Evolutionary conservation across 768 basidiomycete genomes (phyloP), one percentile per base, ranked within the genome.

Genomic region (Leucocoprinus leucothites): DNA sequence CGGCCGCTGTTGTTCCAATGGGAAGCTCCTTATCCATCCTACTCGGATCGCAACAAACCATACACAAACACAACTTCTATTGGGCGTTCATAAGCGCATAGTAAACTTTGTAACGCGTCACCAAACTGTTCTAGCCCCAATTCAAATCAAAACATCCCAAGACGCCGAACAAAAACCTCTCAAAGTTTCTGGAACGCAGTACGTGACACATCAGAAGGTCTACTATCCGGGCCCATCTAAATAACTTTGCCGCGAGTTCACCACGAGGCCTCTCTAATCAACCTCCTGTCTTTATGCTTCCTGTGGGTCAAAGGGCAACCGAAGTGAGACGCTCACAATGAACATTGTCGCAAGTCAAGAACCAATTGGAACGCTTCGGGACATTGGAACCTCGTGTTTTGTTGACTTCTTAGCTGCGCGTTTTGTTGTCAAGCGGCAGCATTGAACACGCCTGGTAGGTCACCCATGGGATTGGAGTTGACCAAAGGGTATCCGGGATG

Each of bases 201-300:
- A n/a, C n/a, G n/a, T n/a, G n/a, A 38, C 14, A 38, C 38, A 38
- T 38, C 38, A 38, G 16, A 38, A 38, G 38, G n/a, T n/a, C n/a
- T 4, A 38, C 38, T 38, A 6, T 11, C 4, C 38, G 16, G 4
- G 11, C 16, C 38, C 16, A 11, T 13, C 9, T 38, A 38, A 38
- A 13, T 38, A 38, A 38, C 38, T 13, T 24, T 34, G 42, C 54
- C 54, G 28, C 41, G 42, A 43, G 54, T 49, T 24, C 19, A 35
- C 54, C 54, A 56, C 25, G 54, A 56, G 54, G 54, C 16, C 9
- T 21, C 16, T 31, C 28, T 34, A n/a, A 19, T 26, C 9, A 48
- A 40, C 22, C 40, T 45, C 31, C 28, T n/a, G 40, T 38, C 11
- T 38, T 38, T 38, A 44, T 28, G 3, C 52, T 25, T 53, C 19